A percentile compares a stretch with the other conserved stretches of the same genome.
These are phyloP conservation scores for Mycena galopus DNA, from an alignment of 768 basidiomycete genomes.

Conservation along the genomic window DNA sequence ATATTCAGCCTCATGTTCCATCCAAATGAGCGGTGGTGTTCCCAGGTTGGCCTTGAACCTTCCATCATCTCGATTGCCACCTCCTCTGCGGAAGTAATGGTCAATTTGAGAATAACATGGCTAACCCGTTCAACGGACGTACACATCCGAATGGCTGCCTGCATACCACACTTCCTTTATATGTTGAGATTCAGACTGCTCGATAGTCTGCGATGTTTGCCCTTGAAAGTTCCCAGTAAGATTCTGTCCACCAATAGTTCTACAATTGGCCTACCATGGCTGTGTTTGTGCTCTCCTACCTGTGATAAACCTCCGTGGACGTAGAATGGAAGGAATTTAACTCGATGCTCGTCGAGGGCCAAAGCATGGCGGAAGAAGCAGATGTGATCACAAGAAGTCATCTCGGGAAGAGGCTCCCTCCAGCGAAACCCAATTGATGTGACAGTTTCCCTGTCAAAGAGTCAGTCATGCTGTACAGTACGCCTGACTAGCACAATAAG, in stretches of 20 bases:
- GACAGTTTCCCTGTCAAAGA: slow-evolving; percentile 10
- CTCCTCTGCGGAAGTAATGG: not conserved
- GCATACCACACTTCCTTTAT: not conserved
- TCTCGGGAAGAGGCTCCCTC: not conserved
- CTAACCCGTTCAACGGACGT: not conserved
- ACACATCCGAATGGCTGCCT: not conserved
- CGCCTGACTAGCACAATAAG: too few species aligned
- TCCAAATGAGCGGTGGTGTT: not conserved
- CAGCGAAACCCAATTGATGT: not conserved
- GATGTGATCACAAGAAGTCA: not conserved
- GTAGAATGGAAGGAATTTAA: slow-evolving; percentile 6
- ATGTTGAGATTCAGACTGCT: not conserved
- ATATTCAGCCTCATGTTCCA: not conserved
- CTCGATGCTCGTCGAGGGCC: not conserved
- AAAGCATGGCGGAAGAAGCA: slow-evolving; percentile 14
- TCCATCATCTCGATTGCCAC: not conserved
- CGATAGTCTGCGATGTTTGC: too few species aligned
- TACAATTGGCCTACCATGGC: too few species aligned
- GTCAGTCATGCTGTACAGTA: too few species aligned
- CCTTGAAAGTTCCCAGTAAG: too few species aligned
- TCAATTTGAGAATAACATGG: too few species aligned
- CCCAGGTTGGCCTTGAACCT: not conserved
- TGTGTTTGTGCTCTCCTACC: too few species aligned
- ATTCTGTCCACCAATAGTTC: too few species aligned
- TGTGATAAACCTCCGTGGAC: not conserved